Base-by-base conservation (phyloP, 1,284 basidiomycete species). In the Melanopsichium pennsylvanicum region DNA sequence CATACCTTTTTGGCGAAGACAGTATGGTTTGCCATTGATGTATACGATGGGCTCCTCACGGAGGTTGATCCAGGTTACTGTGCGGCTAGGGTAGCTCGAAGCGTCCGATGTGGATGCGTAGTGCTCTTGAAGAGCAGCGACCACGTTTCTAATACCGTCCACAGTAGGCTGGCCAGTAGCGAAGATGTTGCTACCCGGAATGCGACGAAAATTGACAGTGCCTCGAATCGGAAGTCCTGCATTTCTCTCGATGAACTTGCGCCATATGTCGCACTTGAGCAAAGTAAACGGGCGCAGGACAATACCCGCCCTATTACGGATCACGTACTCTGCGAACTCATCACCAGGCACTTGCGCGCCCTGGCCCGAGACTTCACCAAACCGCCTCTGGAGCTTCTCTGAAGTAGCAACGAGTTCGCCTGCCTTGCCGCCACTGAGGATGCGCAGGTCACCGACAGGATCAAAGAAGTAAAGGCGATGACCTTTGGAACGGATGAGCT, bases 151-250 rank as follows among this genome's bases (percentile, higher is more conserved):
- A 46, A 99, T 89, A 4, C 94, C 96, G 56, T 91, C 90, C 50
- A 91, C 85, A 0, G 93, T 93, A 1, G 96, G 96, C 82, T 98
- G 96, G 0, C 94, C 85, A 7, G 84, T 83, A 42, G 72, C 73
- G 50, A 70, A 77, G 41, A 97, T 90, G 45, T 88, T 88, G n/a
- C 89, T 90, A 4, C 86, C 86, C 0, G 88, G 87, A 25, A 97
- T 88, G 56, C 90, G 89, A 48, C 95, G 87, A 85, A 97, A 97
- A 79, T 97, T 97, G 82, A 93, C 90, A 2, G 92, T 93, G 9
- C 96, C 96, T 1, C 92, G 89, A 38, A 98, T 73, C 8, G 67
- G 67, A 4, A 70, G 38, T 16, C 69, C 71, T 2, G 49, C 66
- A 21, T 69, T 68, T 13, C 57, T 45, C 34, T 72, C 63, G 43